A percentile compares a stretch with the other conserved stretches of the same genome.
Evolutionary conservation across 768 basidiomycete species (phyloP).

Genomic region (Pleurotus djamor): DNA sequence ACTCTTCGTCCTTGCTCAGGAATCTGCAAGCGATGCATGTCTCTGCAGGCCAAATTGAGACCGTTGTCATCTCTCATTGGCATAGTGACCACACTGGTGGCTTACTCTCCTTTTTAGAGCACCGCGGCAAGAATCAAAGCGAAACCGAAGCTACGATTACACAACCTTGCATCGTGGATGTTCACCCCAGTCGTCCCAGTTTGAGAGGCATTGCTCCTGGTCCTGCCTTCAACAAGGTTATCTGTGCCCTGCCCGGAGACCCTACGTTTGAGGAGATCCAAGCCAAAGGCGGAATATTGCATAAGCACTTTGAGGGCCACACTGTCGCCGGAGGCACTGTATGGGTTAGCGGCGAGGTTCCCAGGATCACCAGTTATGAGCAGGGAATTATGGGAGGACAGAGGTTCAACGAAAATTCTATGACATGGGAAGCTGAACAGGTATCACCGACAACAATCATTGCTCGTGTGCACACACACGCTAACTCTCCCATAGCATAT

Average conservation of each 20-base stretch:
- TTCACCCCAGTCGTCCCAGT: conserved; percentile 75
- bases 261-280: conserved; percentile 71
- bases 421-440: conserved; percentile 53
- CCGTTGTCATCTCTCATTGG: conserved; percentile 79
- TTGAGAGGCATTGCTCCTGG: conserved; percentile 74
- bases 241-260: conserved; percentile 62
- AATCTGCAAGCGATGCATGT: conserved; percentile 63
- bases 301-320: conserved; percentile 60
- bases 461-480: neutral
- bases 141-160: conserved; percentile 2
- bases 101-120: conserved; percentile 59
- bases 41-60: conserved; percentile 50
- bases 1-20: conserved; percentile 69
- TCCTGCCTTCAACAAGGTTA: conserved; percentile 51
- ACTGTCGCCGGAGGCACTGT: conserved; percentile 59
- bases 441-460: conserved; percentile 25
- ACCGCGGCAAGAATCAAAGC: conserved; percentile 25
- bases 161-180: conserved; percentile 53
- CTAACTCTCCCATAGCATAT: conserved; percentile 47
- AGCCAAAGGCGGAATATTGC: conserved; percentile 50
- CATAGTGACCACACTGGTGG: conserved; percentile 77
- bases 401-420: conserved; percentile 48
- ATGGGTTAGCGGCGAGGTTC: conserved; percentile 82
- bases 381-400: conserved; percentile 64
- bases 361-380: conserved; percentile 68